Evolutionary conservation across 2,329 filamentous ascomycete genomes (phyloP), one percentile per base, ranked within the genome.

Genomic region (Aureobasidium sp.): DNA sequence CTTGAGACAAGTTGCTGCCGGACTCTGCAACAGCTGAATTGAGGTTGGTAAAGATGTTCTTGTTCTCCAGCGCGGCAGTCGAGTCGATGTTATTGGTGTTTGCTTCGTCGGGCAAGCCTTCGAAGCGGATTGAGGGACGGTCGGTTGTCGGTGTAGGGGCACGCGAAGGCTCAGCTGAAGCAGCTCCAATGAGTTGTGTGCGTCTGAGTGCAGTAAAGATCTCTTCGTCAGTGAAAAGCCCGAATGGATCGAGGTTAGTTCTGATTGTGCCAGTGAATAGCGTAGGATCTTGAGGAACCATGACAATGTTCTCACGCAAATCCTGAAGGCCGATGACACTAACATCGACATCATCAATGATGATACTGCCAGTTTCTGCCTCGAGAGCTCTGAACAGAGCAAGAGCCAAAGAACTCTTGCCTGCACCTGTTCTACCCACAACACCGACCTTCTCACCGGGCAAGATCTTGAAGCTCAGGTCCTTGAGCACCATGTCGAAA

Each of bases 241-340:
- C 79, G 69, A 98, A 98, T 0, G 93, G 93, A 67, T 98, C 93
- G 19, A 98, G 78, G 66, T 98, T 98, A 67, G 77, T 90, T 58
- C 91, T 82, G 58, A 97, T 86, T 0, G 90, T 96, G 59, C 91
- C 91, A 12, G 84, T 90, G 71, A 97, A 97, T 1, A 97, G 77
- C 0, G 91, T 97, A 52, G 88, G 93, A 66, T 98, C 93, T 73
- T 98, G 93, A 24, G 93, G 93, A 54, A 98, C 93, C 70, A 98
- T 97, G 0, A 94, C 96, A 62, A 98, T 94, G 41, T 88, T 85
- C 71, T 95, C 86, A 53, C 93, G 86, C 62, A 98, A 75, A 70
- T 97, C 91, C 58, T 88, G 86, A n/a, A 98, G 79, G 6, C 93
- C 93, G 58, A 98, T 96, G 57, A 78, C 74, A 47, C 88, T 84